These are phyloP conservation scores for Coemansia sp. DNA, from an alignment of 192 early-diverging fungal genomes.

Conservation along the genomic window DNA sequence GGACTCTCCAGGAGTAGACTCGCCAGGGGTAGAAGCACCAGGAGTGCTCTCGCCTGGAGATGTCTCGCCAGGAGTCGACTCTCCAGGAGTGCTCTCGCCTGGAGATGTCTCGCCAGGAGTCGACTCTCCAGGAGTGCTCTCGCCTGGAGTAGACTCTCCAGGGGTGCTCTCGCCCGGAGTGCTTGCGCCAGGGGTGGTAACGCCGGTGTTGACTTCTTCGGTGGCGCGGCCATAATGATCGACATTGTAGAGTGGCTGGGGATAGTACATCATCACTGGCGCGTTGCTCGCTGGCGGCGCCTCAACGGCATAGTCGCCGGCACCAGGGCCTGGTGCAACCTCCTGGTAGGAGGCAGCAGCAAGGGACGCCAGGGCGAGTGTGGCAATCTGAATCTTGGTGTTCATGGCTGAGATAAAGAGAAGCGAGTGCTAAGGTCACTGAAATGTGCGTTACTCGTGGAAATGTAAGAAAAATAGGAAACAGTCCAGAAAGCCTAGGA, in stretches of 20 bases:
- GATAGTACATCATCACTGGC: constrained; percentile 14
- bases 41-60: constrained; percentile 17
- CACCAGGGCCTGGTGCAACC: constrained; percentile 19
- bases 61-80: constrained; percentile 13
- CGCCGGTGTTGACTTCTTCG: constrained; percentile 30
- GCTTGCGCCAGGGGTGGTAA: constrained; percentile 6
- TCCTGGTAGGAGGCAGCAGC: constrained; percentile 48
- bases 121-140: constrained; percentile 14
- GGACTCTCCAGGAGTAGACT: constrained; percentile 13
- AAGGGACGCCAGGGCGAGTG: constrained; percentile 41
- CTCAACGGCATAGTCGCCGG: constrained; percentile 9
- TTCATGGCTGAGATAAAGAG: constrained; percentile 20
- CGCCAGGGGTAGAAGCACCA: constrained; percentile 15
- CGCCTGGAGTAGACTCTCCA: constrained; percentile 13
- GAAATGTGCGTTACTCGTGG: neutral
- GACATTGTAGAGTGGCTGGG: constrained; percentile 21
- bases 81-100: constrained; percentile 12
- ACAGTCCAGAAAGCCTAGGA: neutral
- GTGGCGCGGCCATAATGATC: constrained; percentile 41
- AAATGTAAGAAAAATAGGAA: neutral
- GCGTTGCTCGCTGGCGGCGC: constrained; percentile 17
- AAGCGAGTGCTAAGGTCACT: neutral
- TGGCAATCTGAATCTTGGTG: constrained; percentile 53
- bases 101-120: constrained; percentile 4
- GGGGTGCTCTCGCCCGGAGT: constrained; percentile 10